Evolutionary conservation across 768 basidiomycete genomes (phyloP).

Genomic region (Mycena polygramma): DNA sequence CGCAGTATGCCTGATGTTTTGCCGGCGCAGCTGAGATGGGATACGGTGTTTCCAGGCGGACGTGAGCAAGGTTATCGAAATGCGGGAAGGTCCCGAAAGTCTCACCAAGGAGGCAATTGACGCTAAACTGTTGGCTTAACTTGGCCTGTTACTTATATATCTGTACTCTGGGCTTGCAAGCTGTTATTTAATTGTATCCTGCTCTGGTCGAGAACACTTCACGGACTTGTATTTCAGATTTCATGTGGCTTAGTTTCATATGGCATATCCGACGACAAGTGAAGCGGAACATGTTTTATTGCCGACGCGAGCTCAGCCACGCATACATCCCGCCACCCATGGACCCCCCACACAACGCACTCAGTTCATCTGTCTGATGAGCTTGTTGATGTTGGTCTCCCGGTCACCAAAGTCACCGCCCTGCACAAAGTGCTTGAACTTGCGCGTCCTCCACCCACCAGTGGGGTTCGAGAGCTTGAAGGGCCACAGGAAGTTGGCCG

Average conservation of each 20-base stretch:
- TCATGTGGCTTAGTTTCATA: conserved; percentile 36
- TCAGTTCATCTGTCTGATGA: conserved; percentile 95
- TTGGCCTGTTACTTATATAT: neutral
- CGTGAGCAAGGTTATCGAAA: conserved; percentile 83
- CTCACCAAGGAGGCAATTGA: conserved; percentile 83
- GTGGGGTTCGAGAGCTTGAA: conserved; percentile 99
- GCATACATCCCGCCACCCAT: conserved; percentile 18
- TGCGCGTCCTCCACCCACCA: conserved; percentile 97
- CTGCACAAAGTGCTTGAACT: conserved; percentile 97
- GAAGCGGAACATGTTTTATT: conserved; percentile 33
- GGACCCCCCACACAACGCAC: conserved; percentile 5
- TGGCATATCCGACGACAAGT: conserved; percentile 31
- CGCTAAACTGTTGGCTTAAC: conserved; percentile 59
- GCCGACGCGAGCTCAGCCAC: conserved; percentile 4
- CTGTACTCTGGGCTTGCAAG: neutral
- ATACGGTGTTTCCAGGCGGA: conserved; percentile 64
- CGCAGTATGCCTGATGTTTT: conserved; percentile 43
- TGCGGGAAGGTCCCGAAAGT: conserved; percentile 85
- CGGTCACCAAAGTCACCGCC: conserved; percentile 99
- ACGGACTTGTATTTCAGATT: conserved; percentile 9
- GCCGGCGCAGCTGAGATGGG: conserved; percentile 1
- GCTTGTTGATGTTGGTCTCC: conserved; percentile 97
- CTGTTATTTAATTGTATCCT: too few relatives aligned
- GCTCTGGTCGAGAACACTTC: too few relatives aligned
- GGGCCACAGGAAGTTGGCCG: conserved; percentile 98